A percentile compares a stretch with the other conserved stretches of the same genome.
phyloP scores from a whole-genome alignment of 306 rosid species.

The Citrullus colocynthis region DNA sequence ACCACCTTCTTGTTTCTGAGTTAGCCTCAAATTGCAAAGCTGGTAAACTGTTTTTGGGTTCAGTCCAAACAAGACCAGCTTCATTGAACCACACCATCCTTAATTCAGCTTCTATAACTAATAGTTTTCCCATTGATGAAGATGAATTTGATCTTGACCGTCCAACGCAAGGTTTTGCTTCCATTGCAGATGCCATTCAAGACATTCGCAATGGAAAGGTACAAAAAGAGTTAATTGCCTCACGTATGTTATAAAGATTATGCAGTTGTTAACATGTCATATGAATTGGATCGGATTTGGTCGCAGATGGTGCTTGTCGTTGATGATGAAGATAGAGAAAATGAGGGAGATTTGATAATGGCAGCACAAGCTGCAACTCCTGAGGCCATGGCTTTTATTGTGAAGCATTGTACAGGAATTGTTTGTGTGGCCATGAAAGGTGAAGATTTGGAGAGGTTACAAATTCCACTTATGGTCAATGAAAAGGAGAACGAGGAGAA shows the following conservation, averaged over 20 bases:
- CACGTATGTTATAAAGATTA: too few relatives aligned
- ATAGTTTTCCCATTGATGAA: conserved; percentile 28
- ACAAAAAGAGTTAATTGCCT: too few relatives aligned
- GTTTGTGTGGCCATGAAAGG: conserved; percentile 77
- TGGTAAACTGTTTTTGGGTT: conserved; percentile 24
- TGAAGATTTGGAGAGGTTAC: conserved; percentile 65
- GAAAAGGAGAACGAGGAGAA: conserved; percentile 64
- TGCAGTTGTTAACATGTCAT: too few relatives aligned
- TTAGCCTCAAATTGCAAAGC: conserved; percentile 23
- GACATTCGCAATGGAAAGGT: conserved; percentile 89
- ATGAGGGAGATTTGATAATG: conserved; percentile 91
- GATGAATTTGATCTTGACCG: conserved; percentile 50
- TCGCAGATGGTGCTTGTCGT: conserved; percentile 76
- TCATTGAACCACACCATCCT: too few relatives aligned
- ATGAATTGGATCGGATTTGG: background rate
- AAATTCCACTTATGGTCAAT: conserved; percentile 75
- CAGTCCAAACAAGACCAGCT: conserved; percentile 14
- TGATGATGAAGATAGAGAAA: conserved; percentile 85
- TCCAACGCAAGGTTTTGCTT: conserved; percentile 66
- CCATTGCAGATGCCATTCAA: conserved; percentile 70
- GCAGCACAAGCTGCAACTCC: conserved; percentile 77
- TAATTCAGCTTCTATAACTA: conserved; percentile 10
- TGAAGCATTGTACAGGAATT: conserved; percentile 81
- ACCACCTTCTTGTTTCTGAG: conserved; percentile 4
- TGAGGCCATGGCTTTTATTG: conserved; percentile 92